Percentiles rank a stretch among this genome's conserved stretches.
Conservation (phyloP, 2,329 filamentous ascomycete genomes). For the Myrmaecium sp. region DNA sequence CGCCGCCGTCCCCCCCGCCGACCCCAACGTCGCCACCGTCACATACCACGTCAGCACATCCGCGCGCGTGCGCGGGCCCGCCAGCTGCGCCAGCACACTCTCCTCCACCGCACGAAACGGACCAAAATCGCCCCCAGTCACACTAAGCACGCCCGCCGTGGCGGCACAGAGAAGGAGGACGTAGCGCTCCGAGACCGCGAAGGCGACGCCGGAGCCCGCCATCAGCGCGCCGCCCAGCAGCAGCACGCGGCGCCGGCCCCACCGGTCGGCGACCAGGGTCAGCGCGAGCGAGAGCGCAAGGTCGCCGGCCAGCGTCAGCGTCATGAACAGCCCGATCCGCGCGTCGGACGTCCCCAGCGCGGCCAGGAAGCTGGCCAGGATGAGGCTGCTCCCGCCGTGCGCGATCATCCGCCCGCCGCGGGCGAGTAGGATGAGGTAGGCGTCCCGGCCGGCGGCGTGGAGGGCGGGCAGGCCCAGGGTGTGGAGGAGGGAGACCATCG, state of each 20-base stretch:
- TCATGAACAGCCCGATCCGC: conserved; percentile 24
- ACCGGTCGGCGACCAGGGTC: conserved; percentile 18
- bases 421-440: conserved; percentile 19
- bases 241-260: conserved; percentile 17
- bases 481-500: too few relatives aligned
- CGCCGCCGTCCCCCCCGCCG: conserved; percentile 15
- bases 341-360: conserved; percentile 17
- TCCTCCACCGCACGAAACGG: conserved; percentile 24
- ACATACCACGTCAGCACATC: conserved; percentile 25
- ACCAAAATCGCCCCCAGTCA: conserved; percentile 23
- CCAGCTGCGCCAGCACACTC: conserved; percentile 19
- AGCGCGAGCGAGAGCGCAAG: conserved; percentile 19
- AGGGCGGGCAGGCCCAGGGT: conserved; percentile 17
- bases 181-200: conserved; percentile 17
- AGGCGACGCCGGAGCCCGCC: conserved; percentile 18
- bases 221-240: conserved; percentile 18
- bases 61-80: conserved; percentile 13
- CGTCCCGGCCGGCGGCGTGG: conserved; percentile 17
- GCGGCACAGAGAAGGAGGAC: conserved; percentile 16
- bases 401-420: conserved; percentile 20
- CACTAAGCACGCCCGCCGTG: conserved; percentile 21
- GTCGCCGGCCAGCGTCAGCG: conserved; percentile 22
- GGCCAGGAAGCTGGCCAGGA: conserved; percentile 20
- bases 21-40: conserved; percentile 19
- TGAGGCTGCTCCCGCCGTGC: conserved; percentile 19